phyloP scores from a whole-genome alignment of 164 flowering plant genomes.

The Aristolochia contorta region DNA sequence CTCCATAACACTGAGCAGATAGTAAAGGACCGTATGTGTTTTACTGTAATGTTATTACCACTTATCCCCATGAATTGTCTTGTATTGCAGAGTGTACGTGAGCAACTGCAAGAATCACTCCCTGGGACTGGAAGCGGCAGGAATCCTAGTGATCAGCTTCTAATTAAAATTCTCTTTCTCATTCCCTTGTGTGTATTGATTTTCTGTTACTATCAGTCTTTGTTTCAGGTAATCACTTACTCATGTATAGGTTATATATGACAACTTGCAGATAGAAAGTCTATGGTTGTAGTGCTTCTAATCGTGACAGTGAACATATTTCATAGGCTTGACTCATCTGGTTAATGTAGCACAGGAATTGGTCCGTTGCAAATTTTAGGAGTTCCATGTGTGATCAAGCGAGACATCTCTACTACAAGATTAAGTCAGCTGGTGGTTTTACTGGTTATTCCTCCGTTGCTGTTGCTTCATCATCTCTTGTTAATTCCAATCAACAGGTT shows the following conservation, averaged over 20 bases:
- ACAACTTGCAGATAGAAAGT: no score
- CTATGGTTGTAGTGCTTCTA: background rate
- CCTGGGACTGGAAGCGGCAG: conserved; percentile 95
- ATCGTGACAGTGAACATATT: background rate
- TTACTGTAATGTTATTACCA: no score
- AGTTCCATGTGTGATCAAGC: conserved; percentile 45
- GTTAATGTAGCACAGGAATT: conserved; percentile 36
- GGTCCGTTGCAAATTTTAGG: conserved; percentile 29
- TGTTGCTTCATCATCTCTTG: conserved; percentile 38
- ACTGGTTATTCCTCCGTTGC: conserved; percentile 34
- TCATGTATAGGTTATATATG: background rate
- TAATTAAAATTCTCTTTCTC: conserved; percentile 56
- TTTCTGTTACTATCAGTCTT: conserved; percentile 49
- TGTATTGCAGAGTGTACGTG: conserved; percentile 67
- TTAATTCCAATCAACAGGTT: conserved; percentile 55
- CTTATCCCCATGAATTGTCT: conserved; percentile 4
- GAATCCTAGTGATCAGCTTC: conserved; percentile 51
- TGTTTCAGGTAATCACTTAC: conserved; percentile 48
- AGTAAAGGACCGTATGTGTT: no score
- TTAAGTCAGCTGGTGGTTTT: conserved; percentile 42
- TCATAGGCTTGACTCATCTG: conserved; percentile 4
- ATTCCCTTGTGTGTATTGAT: conserved; percentile 49
- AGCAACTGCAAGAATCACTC: conserved; percentile 62
- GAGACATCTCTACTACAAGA: conserved; percentile 54
- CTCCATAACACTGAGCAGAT: no score